A percentile compares a stretch with the other conserved stretches of the same genome.
These are phyloP conservation scores for Panicum virgatum DNA, from an alignment of 202 grass and related monocot genomes.

Conservation along the genomic window DNA sequence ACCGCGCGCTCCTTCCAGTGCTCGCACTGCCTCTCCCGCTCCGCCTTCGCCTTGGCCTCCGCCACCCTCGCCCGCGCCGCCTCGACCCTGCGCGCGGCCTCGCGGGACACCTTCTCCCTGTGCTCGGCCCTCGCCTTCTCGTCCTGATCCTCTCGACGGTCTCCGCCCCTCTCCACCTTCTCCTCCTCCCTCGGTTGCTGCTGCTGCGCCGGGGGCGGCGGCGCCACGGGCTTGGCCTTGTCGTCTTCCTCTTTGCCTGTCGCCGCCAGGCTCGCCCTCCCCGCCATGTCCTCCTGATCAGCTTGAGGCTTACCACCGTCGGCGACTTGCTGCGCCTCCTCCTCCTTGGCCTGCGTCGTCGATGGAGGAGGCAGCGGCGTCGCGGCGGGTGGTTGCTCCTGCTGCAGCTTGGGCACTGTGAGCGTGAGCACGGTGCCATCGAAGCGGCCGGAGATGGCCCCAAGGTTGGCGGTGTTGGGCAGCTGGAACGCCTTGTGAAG, in stretches of 20 bases:
- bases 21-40: slow-evolving; percentile 18
- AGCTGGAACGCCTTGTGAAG: slow-evolving; percentile 55
- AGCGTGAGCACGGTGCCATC: slow-evolving; percentile 48
- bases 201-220: neutral
- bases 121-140: slow-evolving; percentile 16
- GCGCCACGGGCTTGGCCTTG: slow-evolving; percentile 16
- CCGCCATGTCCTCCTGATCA: neutral
- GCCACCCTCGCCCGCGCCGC: slow-evolving; percentile 28
- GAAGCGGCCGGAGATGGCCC: slow-evolving; percentile 51
- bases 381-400: neutral
- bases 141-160: neutral
- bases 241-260: neutral
- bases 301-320: neutral
- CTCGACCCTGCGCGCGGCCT: slow-evolving; percentile 34
- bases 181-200: neutral
- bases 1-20: slow-evolving; percentile 49
- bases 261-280: neutral
- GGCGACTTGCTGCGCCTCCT: slow-evolving; percentile 2
- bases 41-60: slow-evolving; percentile 18
- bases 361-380: neutral
- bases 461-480: slow-evolving; percentile 45
- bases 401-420: slow-evolving; percentile 48
- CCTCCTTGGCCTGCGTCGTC: neutral
- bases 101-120: slow-evolving; percentile 6
- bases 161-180: neutral